Evolutionary conservation across 2,329 filamentous ascomycete genomes (phyloP).

Genomic region (Byssoonygena ceratinophila): DNA sequence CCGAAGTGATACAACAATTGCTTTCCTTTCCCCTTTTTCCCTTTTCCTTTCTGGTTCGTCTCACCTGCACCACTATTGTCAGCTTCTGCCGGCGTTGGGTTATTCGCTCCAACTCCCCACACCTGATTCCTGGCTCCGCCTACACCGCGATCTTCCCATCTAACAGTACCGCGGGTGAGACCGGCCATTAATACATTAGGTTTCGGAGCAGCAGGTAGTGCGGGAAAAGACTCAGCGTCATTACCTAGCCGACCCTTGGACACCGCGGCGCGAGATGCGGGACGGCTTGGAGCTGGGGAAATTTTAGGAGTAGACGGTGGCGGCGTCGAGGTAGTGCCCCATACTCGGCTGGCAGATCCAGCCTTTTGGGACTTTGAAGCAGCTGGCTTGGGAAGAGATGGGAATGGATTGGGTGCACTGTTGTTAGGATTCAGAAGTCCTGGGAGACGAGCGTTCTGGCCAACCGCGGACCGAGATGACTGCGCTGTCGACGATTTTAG

Average conservation of each 20-base stretch:
- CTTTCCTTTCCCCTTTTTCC: constrained; percentile 31
- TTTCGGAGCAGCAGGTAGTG: constrained; percentile 67
- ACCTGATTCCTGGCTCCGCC: constrained; percentile 26
- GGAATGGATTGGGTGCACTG: constrained; percentile 34
- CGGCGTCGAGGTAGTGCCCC: constrained; percentile 19
- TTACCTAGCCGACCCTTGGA: constrained; percentile 22
- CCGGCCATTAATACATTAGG: constrained; percentile 46
- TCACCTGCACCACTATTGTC: constrained; percentile 16
- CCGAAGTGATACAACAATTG: constrained; percentile 35
- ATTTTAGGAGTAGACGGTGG: constrained; percentile 20
- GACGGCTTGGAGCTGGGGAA: constrained; percentile 19
- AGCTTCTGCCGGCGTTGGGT: constrained; percentile 18
- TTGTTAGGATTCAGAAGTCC: constrained; percentile 25
- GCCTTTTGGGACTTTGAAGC: constrained; percentile 18
- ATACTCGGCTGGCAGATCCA: constrained; percentile 17
- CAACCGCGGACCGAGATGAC: constrained; percentile 52
- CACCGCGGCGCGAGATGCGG: constrained; percentile 23
- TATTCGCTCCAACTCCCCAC: constrained; percentile 26
- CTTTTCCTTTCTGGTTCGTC: constrained; percentile 26
- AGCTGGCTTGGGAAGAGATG: constrained; percentile 29
- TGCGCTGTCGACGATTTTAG: constrained; percentile 60
- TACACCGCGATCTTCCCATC: constrained; percentile 35
- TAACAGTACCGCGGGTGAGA: constrained; percentile 37
- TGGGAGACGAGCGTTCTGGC: constrained; percentile 46
- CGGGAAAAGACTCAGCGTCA: constrained; percentile 60